A percentile compares a stretch with the other conserved stretches of the same genome.
These are phyloP conservation scores for Rhododendron ovatum DNA, from an alignment of 148 eudicot species.

Conservation along the genomic window DNA sequence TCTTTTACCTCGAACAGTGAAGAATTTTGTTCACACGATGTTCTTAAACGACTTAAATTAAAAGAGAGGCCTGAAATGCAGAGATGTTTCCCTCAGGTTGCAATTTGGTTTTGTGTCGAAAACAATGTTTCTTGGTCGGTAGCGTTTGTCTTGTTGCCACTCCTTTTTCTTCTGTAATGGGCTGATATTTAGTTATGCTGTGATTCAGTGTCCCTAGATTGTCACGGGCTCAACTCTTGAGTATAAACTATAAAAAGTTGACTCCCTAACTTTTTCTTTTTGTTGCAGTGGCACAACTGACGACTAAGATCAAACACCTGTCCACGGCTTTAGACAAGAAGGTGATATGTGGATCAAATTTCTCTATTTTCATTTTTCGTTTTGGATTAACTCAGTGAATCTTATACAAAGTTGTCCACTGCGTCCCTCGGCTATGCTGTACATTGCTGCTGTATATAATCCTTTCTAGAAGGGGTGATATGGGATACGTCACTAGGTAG, in stretches of 20 bases:
- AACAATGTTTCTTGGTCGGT: neutral
- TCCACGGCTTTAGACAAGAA: constrained; percentile 49
- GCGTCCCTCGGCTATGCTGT: neutral
- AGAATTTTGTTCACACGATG: neutral
- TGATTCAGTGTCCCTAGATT: neutral
- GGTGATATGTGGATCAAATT: constrained; percentile 26
- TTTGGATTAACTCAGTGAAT: neutral
- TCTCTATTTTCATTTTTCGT: neutral
- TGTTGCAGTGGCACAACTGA: constrained; percentile 64
- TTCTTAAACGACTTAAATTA: neutral
- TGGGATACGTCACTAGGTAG: neutral
- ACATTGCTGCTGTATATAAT: neutral
- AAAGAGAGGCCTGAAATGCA: neutral
- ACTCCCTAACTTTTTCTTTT: neutral
- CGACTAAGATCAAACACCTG: constrained; percentile 61
- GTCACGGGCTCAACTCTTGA: neutral
- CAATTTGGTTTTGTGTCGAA: neutral
- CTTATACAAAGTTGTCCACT: neutral
- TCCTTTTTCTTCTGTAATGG: neutral
- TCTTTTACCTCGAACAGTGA: neutral
- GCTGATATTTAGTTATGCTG: neutral
- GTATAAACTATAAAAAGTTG: neutral
- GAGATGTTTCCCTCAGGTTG: neutral
- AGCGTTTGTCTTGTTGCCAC: neutral
- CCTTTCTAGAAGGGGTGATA: neutral